phyloP scores from a whole-genome alignment of 306 rosid genomes.

The Gynostemma pentaphyllum region DNA sequence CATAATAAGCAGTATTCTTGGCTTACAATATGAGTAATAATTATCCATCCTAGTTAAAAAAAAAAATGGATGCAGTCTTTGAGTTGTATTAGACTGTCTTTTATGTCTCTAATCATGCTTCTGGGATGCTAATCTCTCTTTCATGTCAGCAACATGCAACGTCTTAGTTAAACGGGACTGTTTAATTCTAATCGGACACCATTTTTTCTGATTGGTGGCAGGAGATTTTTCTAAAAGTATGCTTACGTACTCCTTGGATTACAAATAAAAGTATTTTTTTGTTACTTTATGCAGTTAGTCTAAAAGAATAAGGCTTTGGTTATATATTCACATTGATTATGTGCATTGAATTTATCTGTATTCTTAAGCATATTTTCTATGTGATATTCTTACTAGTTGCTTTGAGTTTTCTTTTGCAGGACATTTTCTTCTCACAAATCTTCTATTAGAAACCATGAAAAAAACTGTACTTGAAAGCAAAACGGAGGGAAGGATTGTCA shows the following conservation, averaged over 20 bases:
- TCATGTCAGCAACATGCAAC: background rate
- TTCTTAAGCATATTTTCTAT: background rate
- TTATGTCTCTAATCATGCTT: background rate
- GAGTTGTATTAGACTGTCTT: background rate
- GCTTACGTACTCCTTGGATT: background rate
- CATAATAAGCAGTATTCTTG: too few relatives aligned
- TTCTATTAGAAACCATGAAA: slow-evolving; percentile 72
- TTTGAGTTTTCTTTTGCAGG: slow-evolving; percentile 25
- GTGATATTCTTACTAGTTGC: background rate
- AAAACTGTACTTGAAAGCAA: slow-evolving; percentile 44
- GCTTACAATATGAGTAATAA: too few relatives aligned
- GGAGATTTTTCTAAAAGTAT: background rate
- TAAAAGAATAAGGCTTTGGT: background rate
- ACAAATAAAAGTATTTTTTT: background rate
- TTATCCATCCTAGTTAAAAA: too few relatives aligned
- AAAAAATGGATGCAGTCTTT: too few relatives aligned
- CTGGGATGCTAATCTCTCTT: background rate
- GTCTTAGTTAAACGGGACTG: background rate
- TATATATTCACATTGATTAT: background rate
- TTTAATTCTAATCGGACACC: background rate
- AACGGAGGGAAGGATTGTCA: slow-evolving; percentile 65
- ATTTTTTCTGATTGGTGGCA: background rate
- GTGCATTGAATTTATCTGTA: background rate
- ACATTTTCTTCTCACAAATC: slow-evolving; percentile 73
- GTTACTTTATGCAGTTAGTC: background rate